Evolutionary conservation across 495 filamentous ascomycete species (phyloP).

Genomic region (Talaromyces thailandensis): DNA sequence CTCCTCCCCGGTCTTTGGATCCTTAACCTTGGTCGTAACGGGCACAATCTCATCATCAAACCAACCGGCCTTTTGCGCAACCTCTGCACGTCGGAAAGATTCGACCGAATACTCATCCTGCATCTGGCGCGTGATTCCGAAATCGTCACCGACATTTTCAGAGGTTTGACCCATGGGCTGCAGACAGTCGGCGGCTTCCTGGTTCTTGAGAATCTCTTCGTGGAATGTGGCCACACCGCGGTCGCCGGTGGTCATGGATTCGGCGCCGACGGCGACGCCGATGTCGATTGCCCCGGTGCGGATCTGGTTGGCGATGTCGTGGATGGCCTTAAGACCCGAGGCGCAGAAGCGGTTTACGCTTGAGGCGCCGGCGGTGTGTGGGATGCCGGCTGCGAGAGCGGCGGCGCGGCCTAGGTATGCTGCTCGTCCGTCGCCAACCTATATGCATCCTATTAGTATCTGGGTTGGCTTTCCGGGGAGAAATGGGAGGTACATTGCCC

Average conservation of each 20-base stretch:
- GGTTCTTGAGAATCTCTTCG: constrained; percentile 61
- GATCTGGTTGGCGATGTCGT: constrained; percentile 91
- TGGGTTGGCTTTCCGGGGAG: not conserved
- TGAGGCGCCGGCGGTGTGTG: constrained; percentile 73
- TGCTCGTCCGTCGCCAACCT: constrained; percentile 81
- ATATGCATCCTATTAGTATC: constrained; percentile 7
- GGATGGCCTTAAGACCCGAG: constrained; percentile 87
- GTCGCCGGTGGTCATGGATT: constrained; percentile 74
- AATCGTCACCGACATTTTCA: constrained; percentile 92
- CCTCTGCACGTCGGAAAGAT: constrained; percentile 78
- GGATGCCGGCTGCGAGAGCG: constrained; percentile 84
- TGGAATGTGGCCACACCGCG: constrained; percentile 64
- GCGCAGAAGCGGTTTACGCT: constrained; percentile 94
- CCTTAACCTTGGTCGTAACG: constrained; percentile 71
- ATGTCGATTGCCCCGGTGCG: constrained; percentile 68
- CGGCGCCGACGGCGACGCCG: constrained; percentile 80
- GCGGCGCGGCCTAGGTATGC: constrained; percentile 87
- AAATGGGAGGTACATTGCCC: constrained; percentile 58
- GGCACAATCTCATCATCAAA: constrained; percentile 94
- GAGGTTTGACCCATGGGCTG: constrained; percentile 97
- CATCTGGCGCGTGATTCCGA: constrained; percentile 65
- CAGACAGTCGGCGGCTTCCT: constrained; percentile 78
- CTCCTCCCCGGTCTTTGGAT: constrained; percentile 68
- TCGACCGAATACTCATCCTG: constrained; percentile 85
- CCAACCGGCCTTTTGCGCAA: constrained; percentile 84